Base-by-base conservation (phyloP, 306 rosid genomes). In the Quercus gilva region DNA sequence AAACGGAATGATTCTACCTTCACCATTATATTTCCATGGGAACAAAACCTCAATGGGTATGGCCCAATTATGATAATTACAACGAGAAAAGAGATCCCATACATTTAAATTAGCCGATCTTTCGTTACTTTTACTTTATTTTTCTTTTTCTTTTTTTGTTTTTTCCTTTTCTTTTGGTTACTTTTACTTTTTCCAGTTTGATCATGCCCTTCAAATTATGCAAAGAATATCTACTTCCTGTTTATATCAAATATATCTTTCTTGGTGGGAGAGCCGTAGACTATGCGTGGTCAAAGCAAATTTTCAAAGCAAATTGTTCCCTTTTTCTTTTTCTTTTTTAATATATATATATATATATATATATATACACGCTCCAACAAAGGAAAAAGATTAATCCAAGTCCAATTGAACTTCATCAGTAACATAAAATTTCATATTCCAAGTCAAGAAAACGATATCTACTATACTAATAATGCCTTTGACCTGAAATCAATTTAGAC, bases 21-120 rank as follows among this genome's bases (percentile, higher is more conserved):
- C 53, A 12, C 52, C 23, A 56, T 14, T 23, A 64, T n/a, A 51
- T 43, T 55, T 75, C 78, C 69, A 52, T 51, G 41, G 77, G 69
- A 81, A 83, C 90, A 84, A 71, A 82, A 74, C 81, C 53, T 61
- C 69, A 53, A 85, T 77, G 89, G 86, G 60, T 65, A 79, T 86
- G 88, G 64, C 85, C 82, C 84, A 77, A 18, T 78, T 29, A 64
- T 79, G 81, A 86, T 83, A 72, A 72, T 74, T 55, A 68, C 37
- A 5, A 49, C 4, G 11, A 57, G 25, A 41, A 58, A 74, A 59
- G 55, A 14, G 55, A 69, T 8, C 10, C 31, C 74, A 65, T 29
- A 2, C 37, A 15, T 25, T 74, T 55, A 41, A 77, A 67, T 52
- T 55, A n/a, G 18, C 55, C 65, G 11, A 17, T 71, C 64, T 55